Evolutionary conservation across 345 rosid species (phyloP), one percentile per base, ranked within the genome.

Genomic region (Heritiera fomes): DNA sequence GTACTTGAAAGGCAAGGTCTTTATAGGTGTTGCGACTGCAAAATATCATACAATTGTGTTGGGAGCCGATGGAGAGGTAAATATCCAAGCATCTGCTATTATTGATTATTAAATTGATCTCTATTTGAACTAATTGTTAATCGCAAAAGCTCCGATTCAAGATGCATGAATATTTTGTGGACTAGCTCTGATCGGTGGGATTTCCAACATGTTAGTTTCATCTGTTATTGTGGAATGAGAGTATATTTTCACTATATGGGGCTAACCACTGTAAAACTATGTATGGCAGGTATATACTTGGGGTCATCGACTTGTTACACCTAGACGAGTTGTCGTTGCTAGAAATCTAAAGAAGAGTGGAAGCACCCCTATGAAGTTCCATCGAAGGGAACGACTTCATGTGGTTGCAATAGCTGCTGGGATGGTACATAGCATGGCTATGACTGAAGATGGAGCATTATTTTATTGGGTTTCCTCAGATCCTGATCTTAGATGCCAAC

Each of bases 281-380:
- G 20, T 75, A 70, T 78, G 83, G 58, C 89, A 96, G 99, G 97
- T 91, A 32, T 89, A 83, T 79, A 92, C 98, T 43, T 96, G 99
- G 99, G 98, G 98, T 80, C 98, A 96, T 88, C 91, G 97, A 76
- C 86, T 92, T 75, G 99, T 96, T 83, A 90, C 98, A 34, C 98
- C 99, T 60, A 89, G 87, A 84, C 98, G 97, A 73, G 95, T 92
- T 79, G 28, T 84, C 46, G 80, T 92, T 82, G 82, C 90, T 75
- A 90, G 98, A 82, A 92, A 89, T 81, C 80, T 92, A 69, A 91
- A 88, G 86, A 94, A 91, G 85, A 86, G 87, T 78, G 98, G 95
- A 75, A 85, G 74, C 78, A 75, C 83, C 12, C 85, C 91, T 41
- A 77, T 90, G 88, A 96, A 96, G 82, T 93, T 91, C 80, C 97